phyloP scores from a whole-genome alignment of 2,329 filamentous ascomycete species.

The Fusarium verrucosum region DNA sequence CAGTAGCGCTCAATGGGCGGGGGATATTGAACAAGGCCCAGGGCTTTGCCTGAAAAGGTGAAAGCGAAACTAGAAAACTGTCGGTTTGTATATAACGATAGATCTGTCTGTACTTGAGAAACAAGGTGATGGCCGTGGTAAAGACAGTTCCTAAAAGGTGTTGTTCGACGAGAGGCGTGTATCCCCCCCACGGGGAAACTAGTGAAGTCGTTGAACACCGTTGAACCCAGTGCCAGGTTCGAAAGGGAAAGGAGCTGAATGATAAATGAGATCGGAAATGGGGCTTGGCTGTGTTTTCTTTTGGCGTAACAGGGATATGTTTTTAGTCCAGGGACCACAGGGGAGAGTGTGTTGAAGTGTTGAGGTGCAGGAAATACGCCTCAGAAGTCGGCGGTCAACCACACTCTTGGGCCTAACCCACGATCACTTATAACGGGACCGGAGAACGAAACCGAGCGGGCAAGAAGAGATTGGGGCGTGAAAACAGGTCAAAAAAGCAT shows the following conservation, averaged over 20 bases:
- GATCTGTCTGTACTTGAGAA: background rate
- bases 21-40: conserved; percentile 2
- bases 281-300: conserved; percentile 24
- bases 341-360: conserved; percentile 4
- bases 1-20: conserved; percentile 19
- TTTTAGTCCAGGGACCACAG: conserved; percentile 24
- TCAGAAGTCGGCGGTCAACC: conserved; percentile 25
- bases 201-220: conserved; percentile 10
- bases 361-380: conserved; percentile 15
- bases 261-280: conserved; percentile 16
- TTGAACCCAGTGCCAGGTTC: conserved; percentile 13
- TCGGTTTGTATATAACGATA: background rate
- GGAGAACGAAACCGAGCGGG: background rate
- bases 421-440: conserved; percentile 8
- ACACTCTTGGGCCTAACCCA: conserved; percentile 14
- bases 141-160: conserved; percentile 17
- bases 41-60: background rate
- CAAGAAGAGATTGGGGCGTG: background rate
- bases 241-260: conserved; percentile 15
- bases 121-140: conserved; percentile 13
- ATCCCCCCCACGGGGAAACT: conserved; percentile 10
- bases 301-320: conserved; percentile 38
- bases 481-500: background rate
- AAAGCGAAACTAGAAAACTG: background rate
- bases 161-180: conserved; percentile 12